Conservation (phyloP, 257 asterid species). For the Plantago elongata region DNA sequence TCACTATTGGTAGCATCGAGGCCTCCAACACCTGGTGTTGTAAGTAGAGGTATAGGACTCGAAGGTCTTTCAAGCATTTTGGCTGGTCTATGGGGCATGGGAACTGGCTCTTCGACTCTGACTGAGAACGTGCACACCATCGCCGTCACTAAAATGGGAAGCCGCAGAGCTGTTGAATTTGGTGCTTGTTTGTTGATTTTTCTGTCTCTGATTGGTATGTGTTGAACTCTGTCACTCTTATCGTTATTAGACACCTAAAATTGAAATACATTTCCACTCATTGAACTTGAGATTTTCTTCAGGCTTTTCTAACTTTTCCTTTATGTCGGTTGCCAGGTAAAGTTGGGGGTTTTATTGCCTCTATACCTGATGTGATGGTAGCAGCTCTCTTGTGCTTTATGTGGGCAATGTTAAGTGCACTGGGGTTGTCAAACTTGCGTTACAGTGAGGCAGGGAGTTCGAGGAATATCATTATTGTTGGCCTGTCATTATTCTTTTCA, state of each 20-base stretch:
- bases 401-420: slow-evolving; percentile 95
- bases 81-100: slow-evolving; percentile 98
- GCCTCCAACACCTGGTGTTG: slow-evolving; percentile 91
- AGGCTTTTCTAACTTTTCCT: neutral
- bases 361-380: slow-evolving; percentile 89
- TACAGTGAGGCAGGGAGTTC: slow-evolving; percentile 99
- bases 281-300: neutral
- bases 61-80: slow-evolving; percentile 93
- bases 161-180: slow-evolving; percentile 85
- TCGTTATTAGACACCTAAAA: neutral
- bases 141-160: slow-evolving; percentile 99
- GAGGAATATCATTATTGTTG: slow-evolving; percentile 89
- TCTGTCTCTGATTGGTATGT: slow-evolving; percentile 75
- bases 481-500: slow-evolving; percentile 81
- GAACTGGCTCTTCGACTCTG: slow-evolving; percentile 88
- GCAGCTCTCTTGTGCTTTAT: slow-evolving; percentile 95
- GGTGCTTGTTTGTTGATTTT: slow-evolving; percentile 73
- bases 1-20: slow-evolving; percentile 91
- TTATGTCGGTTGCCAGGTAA: slow-evolving; percentile 49
- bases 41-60: slow-evolving; percentile 96
- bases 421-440: slow-evolving; percentile 87
- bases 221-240: neutral
- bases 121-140: slow-evolving; percentile 98
- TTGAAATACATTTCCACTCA: neutral
- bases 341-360: slow-evolving; percentile 95